These are phyloP conservation scores for Juncus inflexus DNA, from an alignment of 176 grass and related monocot genomes.

Conservation along the genomic window DNA sequence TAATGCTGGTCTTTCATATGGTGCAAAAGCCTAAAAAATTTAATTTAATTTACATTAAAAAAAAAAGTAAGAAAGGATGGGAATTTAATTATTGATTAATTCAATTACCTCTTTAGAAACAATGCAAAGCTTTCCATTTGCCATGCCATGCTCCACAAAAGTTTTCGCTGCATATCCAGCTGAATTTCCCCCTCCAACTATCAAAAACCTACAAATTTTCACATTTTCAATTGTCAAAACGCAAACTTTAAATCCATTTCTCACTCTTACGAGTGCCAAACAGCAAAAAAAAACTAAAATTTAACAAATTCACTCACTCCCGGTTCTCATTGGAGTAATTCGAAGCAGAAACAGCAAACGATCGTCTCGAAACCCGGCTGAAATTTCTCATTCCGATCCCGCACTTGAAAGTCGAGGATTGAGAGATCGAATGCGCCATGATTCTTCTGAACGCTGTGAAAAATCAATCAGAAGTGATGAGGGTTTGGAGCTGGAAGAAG, in stretches of 20 bases:
- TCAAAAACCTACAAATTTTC: constrained; percentile 58
- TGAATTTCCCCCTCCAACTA: constrained; percentile 85
- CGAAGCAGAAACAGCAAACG: constrained; percentile 23
- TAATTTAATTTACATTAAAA: background rate
- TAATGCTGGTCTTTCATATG: constrained; percentile 83
- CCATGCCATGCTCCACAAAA: constrained; percentile 86
- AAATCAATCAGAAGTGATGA: constrained; percentile 3
- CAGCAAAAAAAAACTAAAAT: background rate
- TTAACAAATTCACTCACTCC: constrained; percentile 15
- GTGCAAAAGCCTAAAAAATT: constrained; percentile 55
- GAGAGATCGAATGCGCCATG: constrained; percentile 31
- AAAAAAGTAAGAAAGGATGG: background rate
- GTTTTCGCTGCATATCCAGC: constrained; percentile 81
- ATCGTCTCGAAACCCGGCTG: constrained; percentile 17
- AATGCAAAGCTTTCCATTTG: constrained; percentile 77
- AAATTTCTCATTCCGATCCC: background rate
- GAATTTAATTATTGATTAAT: constrained; percentile 5
- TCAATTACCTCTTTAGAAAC: constrained; percentile 83
- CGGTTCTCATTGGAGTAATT: constrained; percentile 31
- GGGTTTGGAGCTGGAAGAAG: background rate
- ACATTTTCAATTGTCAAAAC: background rate
- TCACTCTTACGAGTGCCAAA: background rate
- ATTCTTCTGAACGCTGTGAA: background rate
- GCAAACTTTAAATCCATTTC: background rate
- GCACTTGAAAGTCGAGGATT: background rate